Evolutionary conservation across 176 grass and related monocot genomes (phyloP).

Genomic region (Raddia distichophylla): DNA sequence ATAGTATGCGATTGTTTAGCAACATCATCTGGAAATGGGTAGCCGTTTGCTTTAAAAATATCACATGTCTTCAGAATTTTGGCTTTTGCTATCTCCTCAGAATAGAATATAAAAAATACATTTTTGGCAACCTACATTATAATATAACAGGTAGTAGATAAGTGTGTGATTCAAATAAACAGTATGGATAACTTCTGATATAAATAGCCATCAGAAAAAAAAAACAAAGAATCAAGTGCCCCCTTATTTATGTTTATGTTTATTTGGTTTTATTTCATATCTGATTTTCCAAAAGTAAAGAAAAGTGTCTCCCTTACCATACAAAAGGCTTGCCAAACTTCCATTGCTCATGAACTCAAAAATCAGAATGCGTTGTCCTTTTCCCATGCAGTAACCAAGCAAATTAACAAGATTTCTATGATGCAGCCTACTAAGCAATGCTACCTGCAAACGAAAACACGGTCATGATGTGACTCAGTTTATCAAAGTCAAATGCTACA

Average conservation of each 20-base stretch:
- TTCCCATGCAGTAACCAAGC: conserved; percentile 95
- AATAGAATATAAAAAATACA: conserved; percentile 94
- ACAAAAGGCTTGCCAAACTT: conserved; percentile 81
- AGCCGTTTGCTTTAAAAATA: conserved; percentile 91
- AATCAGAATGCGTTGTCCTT: conserved; percentile 80
- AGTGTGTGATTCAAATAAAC: conserved; percentile 21
- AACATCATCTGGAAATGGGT: conserved; percentile 86
- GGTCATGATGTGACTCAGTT: conserved; percentile 23
- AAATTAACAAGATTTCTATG: conserved; percentile 99
- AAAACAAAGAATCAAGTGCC: neutral
- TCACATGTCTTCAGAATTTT: conserved; percentile 99
- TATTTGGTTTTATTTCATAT: neutral
- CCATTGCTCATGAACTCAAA: conserved; percentile 99
- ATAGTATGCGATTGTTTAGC: conserved; percentile 71
- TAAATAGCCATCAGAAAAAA: conserved; percentile 11
- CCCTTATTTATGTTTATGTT: neutral
- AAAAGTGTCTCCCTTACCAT: conserved; percentile 56
- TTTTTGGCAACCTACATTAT: conserved; percentile 72
- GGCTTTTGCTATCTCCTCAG: conserved; percentile 80
- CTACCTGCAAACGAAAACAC: conserved; percentile 58
- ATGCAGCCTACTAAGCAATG: conserved; percentile 93
- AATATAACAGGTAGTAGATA: conserved; percentile 5
- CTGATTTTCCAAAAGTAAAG: conserved; percentile 5
- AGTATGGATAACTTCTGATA: conserved; percentile 9
- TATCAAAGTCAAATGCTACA: conserved; percentile 30